Base-by-base conservation (phyloP, 441 rosid species). In the Syzygium malaccense region DNA sequence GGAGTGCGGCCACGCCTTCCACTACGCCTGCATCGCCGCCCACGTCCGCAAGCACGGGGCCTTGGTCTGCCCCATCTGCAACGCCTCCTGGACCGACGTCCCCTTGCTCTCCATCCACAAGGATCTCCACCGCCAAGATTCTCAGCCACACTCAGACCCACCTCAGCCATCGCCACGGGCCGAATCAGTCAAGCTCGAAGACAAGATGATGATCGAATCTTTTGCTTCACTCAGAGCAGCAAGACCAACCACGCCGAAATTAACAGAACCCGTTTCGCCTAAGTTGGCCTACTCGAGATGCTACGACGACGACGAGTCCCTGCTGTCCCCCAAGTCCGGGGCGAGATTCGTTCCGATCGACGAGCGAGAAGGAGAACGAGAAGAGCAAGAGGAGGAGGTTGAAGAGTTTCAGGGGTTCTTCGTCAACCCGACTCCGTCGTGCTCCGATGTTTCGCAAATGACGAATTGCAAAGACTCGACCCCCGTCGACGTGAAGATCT, bases 1-100 rank as follows among this genome's bases (percentile, higher is more conserved):
- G 8, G 97, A 94, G 88, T 95, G 97, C 78, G 88, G 95, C 18
- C 97, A 95, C 89, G 91, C 92, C n/a, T 95, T 95, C 90, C 97
- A 95, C 89, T 95, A 94, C 86, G 94, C 94, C 48, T 95, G 97
- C 91, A 91, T 95, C 33, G 93, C 92, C 26, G 94, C 91, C 15
- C 94, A 94, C 80, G 97, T 94, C 48, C 90, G 94, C 32, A 91
- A 91, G 37, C 93, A 93, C 32, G 94, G 92, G 51, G 91, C 86
- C 33, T 94, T 94, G 32, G 88, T 93, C 84, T 95, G 96, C 88
- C 97, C 97, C 41, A 94, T 95, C 79, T 95, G 97, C 89, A 94
- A 92, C 86, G 88, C 93, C 53, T 53, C 92, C 33, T 94, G 97
- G 97, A 93, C 92, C 88, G 95, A 95, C 86, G 94, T 93, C 20